A percentile compares a stretch with the other conserved stretches of the same genome.
Conservation (phyloP, 1,284 basidiomycete genomes). For the Pseudozyma sp. region DNA sequence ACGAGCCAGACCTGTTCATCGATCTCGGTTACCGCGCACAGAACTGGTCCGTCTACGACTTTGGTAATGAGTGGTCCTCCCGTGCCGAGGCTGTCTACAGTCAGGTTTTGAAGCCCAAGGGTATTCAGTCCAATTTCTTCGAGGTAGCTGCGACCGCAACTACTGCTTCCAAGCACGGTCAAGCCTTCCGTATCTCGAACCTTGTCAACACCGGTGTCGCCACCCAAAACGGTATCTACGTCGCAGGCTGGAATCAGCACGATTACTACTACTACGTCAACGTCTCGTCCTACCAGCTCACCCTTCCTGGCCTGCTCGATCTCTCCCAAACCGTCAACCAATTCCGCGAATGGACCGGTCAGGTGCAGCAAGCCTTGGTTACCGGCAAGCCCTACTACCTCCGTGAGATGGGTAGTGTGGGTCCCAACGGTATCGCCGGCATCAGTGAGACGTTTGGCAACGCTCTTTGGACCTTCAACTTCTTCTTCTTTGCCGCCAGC, state of each 20-base stretch:
- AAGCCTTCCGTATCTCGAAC: constrained; percentile 52
- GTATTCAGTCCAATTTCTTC: constrained; percentile 51
- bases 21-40: constrained; percentile 44
- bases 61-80: constrained; percentile 47
- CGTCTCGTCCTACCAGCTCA: constrained; percentile 47
- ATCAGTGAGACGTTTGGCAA: constrained; percentile 58
- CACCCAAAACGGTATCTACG: constrained; percentile 55
- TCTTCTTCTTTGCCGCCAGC: constrained; percentile 59
- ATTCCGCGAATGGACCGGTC: constrained; percentile 51
- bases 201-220: constrained; percentile 54
- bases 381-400: constrained; percentile 62
- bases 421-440: constrained; percentile 54
- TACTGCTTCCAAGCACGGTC: constrained; percentile 53
- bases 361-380: constrained; percentile 42
- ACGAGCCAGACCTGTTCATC: constrained; percentile 60
- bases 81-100: constrained; percentile 47
- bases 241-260: constrained; percentile 63
- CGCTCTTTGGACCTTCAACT: constrained; percentile 60
- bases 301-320: constrained; percentile 43
- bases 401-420: constrained; percentile 59
- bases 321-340: constrained; percentile 43
- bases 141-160: constrained; percentile 59
- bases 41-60: constrained; percentile 37
- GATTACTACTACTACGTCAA: constrained; percentile 61
- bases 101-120: constrained; percentile 33